Conservation (phyloP, 768 basidiomycete genomes). For the Lactarius trivialis region DNA sequence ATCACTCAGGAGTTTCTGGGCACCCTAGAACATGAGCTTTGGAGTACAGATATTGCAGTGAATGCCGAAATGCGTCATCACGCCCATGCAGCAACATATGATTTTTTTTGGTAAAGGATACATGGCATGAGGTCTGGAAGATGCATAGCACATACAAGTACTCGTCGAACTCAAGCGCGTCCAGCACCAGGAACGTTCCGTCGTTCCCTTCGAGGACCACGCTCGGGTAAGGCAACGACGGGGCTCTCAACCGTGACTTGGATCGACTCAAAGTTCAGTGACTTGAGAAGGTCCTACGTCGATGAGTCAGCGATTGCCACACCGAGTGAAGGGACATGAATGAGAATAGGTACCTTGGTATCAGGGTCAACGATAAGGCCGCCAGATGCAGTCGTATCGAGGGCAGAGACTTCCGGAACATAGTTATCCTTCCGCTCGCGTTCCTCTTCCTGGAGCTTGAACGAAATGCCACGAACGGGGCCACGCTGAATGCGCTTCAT, state of each 20-base stretch:
- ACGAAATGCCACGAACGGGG: slow-evolving; percentile 98
- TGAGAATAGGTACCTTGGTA: slow-evolving; percentile 69
- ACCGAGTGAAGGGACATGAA: background rate
- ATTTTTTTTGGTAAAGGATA: slow-evolving; percentile 5
- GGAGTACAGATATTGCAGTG: no score
- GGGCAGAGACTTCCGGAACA: slow-evolving; percentile 96
- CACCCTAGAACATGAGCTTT: no score
- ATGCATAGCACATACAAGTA: slow-evolving; percentile 1
- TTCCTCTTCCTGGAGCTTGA: slow-evolving; percentile 99
- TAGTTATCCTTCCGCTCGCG: slow-evolving; percentile 99
- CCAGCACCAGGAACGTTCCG: slow-evolving; percentile 79
- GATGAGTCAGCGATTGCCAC: slow-evolving; percentile 1
- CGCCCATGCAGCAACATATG: background rate
- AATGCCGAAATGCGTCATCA: background rate
- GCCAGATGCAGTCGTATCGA: slow-evolving; percentile 58
- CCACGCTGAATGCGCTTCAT: slow-evolving; percentile 99
- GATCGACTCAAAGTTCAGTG: slow-evolving; percentile 94
- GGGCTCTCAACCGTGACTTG: slow-evolving; percentile 62
- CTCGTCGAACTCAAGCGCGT: slow-evolving; percentile 31
- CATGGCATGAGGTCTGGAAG: slow-evolving; percentile 8
- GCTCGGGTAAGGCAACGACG: slow-evolving; percentile 59
- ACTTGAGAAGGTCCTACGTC: slow-evolving; percentile 72
- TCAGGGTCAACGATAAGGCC: slow-evolving; percentile 87
- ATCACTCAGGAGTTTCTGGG: no score
- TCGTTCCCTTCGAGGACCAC: slow-evolving; percentile 66